Evolutionary conservation across 495 filamentous ascomycete species (phyloP), one percentile per base, ranked within the genome.

Genomic region (Neurospora pannonica): DNA sequence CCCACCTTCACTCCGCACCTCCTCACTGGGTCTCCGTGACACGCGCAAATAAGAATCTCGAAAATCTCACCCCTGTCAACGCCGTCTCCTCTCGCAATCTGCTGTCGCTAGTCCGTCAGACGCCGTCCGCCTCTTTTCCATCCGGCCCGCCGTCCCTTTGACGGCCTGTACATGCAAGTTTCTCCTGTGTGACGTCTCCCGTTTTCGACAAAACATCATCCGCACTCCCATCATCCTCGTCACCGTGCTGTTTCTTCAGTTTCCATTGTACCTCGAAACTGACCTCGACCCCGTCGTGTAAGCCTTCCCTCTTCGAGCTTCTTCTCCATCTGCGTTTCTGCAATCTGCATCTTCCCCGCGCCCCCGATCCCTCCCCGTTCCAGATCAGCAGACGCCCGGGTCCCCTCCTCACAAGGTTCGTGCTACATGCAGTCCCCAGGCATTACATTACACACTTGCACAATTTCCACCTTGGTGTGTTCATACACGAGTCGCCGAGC

Each of bases 41-140:
- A 72, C 28, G 54, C 77, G 77, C 75, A 79, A 77, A 78, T 74
- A 76, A 73, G 73, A 34, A 43, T 62, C 39, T 60, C 71, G 46
- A 76, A 74, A 75, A 74, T 69, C 71, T 73, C 73, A 77, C 74
- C 74, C 60, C 69, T 73, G 72, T 71, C 73, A 71, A 72, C 37
- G 40, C 75, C 42, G 71, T 71, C 67, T 46, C 73, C 70, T 76
- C 74, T 74, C 60, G 54, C 38, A 70, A 69, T 71, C 74, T 74
- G 75, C 71, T 76, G 67, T 39, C 54, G 54, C 54, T 67, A 40
- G 36, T 19, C 72, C 42, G 67, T 70, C 67, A 69, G 17, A 72
- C 60, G 67, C 38, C 71, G 69, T 73, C 73, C 73, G 73, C 73
- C 71, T 62, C 60, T 34, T 54, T 19, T n/a, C 21, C 21, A 39